Percentiles rank a stretch among this genome's conserved stretches.
Conservation (phyloP, 768 basidiomycete genomes). For the Cystofilobasidium macerans region DNA sequence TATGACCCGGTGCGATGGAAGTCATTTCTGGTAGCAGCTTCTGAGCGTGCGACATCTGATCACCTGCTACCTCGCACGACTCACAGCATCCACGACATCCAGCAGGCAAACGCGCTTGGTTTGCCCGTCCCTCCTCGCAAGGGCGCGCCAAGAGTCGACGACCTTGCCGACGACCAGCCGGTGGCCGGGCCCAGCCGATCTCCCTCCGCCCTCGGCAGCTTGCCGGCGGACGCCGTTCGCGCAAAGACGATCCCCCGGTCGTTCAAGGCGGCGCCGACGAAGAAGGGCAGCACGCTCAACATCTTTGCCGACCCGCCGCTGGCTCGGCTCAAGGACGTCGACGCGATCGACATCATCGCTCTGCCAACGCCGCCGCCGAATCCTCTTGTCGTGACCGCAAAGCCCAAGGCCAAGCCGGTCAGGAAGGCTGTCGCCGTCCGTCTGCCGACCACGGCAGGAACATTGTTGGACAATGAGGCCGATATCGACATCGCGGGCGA, state of each 20-base stretch:
- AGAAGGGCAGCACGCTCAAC: neutral
- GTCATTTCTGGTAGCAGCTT: neutral
- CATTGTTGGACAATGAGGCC: neutral
- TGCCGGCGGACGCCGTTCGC: neutral
- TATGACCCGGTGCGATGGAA: conserved; percentile 1
- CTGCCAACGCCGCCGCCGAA: neutral
- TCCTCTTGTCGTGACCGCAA: neutral
- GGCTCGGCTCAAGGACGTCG: neutral
- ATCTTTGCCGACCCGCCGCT: neutral
- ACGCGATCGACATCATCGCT: neutral
- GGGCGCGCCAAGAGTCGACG: neutral
- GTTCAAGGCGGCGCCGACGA: neutral
- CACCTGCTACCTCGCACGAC: neutral
- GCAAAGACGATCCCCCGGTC: neutral
- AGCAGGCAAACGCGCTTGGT: neutral
- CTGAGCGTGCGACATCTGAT: no score
- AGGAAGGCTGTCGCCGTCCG: neutral
- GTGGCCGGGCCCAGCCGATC: neutral
- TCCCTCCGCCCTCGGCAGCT: neutral
- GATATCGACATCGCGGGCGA: neutral
- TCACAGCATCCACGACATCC: conserved; percentile 18
- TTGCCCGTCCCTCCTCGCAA: conserved; percentile 25
- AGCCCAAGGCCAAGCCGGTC: neutral
- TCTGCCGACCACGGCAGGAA: neutral
- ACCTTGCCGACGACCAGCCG: neutral